These are phyloP conservation scores for Fusarium sp. DNA, from an alignment of 2,329 filamentous ascomycete species.

Conservation along the genomic window DNA sequence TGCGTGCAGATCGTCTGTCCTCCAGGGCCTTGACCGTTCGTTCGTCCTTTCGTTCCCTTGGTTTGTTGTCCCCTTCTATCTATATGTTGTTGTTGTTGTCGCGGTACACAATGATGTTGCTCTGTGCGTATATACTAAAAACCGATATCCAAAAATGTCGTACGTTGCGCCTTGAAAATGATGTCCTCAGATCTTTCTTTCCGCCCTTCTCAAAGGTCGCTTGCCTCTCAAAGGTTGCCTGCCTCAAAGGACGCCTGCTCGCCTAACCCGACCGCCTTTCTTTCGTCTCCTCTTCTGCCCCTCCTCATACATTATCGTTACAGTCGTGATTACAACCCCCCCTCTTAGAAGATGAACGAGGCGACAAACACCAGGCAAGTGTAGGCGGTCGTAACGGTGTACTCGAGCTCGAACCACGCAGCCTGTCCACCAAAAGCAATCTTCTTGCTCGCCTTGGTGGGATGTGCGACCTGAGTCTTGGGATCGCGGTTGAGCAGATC, in stretches of 20 bases:
- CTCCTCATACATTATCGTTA: slow-evolving; percentile 39
- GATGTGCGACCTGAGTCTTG: slow-evolving; percentile 66
- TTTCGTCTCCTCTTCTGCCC: neutral
- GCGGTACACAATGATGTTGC: neutral
- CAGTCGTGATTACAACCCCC: slow-evolving; percentile 34
- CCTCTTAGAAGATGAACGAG: slow-evolving; percentile 48
- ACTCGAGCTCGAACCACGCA: slow-evolving; percentile 67
- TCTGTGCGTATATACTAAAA: neutral
- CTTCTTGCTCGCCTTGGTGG: slow-evolving; percentile 63
- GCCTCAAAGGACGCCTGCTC: neutral
- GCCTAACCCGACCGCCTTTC: neutral
- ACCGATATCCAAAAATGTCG: neutral
- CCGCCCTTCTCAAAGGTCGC: neutral
- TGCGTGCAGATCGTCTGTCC: neutral
- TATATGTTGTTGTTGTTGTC: neutral
- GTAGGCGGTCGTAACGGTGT: slow-evolving; percentile 62
- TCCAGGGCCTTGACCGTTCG: neutral
- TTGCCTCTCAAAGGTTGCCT: neutral
- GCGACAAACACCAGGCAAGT: slow-evolving; percentile 62
- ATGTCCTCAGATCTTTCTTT: neutral
- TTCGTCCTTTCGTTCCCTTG: neutral
- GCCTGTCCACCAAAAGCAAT: slow-evolving; percentile 65
- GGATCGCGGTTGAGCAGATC: slow-evolving; percentile 66
- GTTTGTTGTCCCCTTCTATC: slow-evolving; percentile 3
- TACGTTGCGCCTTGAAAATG: neutral